A percentile compares a stretch with the other conserved stretches of the same genome.
phyloP scores from a whole-genome alignment of 2,329 filamentous ascomycete genomes.

The Gnomoniopsis sp. region DNA sequence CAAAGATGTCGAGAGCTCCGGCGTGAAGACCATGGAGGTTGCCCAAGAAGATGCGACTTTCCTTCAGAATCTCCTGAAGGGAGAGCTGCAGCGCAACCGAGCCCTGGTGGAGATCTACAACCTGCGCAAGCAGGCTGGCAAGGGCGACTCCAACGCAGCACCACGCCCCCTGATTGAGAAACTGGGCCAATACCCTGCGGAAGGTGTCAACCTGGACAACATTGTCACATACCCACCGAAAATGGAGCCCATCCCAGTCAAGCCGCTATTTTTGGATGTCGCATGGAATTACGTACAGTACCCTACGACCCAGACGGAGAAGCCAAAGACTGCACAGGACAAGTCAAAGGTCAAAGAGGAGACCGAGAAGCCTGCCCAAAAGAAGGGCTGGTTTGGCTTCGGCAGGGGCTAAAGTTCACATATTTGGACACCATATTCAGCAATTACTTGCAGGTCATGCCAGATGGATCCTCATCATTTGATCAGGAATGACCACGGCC shows the following conservation, averaged over 20 bases:
- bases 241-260: slow-evolving; percentile 79
- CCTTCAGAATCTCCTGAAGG: slow-evolving; percentile 61
- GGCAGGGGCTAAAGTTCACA: slow-evolving; percentile 38
- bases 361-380: slow-evolving; percentile 48
- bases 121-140: slow-evolving; percentile 46
- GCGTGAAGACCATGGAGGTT: slow-evolving; percentile 67
- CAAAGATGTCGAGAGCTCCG: slow-evolving; percentile 31
- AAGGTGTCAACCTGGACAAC: slow-evolving; percentile 70
- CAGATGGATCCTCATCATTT: neutral
- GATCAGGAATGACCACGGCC: neutral
- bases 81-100: slow-evolving; percentile 75
- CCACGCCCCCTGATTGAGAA: slow-evolving; percentile 64
- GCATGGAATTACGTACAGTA: slow-evolving; percentile 98
- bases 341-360: slow-evolving; percentile 28
- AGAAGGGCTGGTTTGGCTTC: slow-evolving; percentile 78
- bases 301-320: slow-evolving; percentile 54
- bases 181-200: slow-evolving; percentile 70
- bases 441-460: neutral
- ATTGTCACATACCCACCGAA: slow-evolving; percentile 85
- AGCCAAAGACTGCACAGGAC: slow-evolving; percentile 23
- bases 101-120: slow-evolving; percentile 81
- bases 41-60: slow-evolving; percentile 53
- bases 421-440: neutral
- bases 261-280: slow-evolving; percentile 92
- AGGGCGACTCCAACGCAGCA: slow-evolving; percentile 33